Evolutionary conservation across 345 rosid genomes (phyloP).

Genomic region (Punica granatum): DNA sequence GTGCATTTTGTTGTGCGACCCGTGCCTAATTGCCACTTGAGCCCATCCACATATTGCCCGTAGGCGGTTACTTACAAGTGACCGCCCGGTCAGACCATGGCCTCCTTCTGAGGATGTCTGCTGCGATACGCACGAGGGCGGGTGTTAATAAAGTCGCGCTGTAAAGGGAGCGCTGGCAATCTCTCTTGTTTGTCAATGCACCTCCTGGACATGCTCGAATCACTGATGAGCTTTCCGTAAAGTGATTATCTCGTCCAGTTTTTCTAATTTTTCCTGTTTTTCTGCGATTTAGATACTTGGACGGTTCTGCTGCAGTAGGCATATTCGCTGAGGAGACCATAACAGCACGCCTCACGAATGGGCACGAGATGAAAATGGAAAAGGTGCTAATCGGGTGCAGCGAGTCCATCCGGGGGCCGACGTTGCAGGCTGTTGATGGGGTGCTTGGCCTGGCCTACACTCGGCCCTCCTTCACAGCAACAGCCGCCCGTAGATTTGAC

Average conservation of each 20-base stretch:
- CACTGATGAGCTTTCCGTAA: not conserved
- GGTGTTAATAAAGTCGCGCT: too few relatives aligned
- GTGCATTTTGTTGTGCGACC: too few relatives aligned
- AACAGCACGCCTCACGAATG: conserved; percentile 10
- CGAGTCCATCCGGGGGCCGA: conserved; percentile 21
- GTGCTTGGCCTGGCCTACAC: conserved; percentile 44
- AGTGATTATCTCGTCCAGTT: not conserved
- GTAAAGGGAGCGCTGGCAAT: too few relatives aligned
- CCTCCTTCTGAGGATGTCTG: too few relatives aligned
- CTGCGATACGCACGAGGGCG: too few relatives aligned
- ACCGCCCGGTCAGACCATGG: too few relatives aligned
- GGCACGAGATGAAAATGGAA: conserved; percentile 15
- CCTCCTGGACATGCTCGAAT: not conserved
- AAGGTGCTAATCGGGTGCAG: conserved; percentile 47
- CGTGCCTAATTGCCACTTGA: too few relatives aligned
- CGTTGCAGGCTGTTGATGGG: conserved; percentile 38
- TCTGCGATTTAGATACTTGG: conserved; percentile 25
- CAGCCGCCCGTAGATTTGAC: conserved; percentile 21
- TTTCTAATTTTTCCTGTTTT: not conserved
- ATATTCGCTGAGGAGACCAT: conserved; percentile 49
- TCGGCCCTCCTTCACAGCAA: conserved; percentile 36
- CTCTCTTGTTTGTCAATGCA: not conserved
- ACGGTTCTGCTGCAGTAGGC: conserved; percentile 38
- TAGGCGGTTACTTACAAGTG: too few relatives aligned
- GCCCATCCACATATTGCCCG: too few relatives aligned